Evolutionary conservation across 352 stramenopile species (phyloP).

Genomic region (Halophytophthora batemanensis): DNA sequence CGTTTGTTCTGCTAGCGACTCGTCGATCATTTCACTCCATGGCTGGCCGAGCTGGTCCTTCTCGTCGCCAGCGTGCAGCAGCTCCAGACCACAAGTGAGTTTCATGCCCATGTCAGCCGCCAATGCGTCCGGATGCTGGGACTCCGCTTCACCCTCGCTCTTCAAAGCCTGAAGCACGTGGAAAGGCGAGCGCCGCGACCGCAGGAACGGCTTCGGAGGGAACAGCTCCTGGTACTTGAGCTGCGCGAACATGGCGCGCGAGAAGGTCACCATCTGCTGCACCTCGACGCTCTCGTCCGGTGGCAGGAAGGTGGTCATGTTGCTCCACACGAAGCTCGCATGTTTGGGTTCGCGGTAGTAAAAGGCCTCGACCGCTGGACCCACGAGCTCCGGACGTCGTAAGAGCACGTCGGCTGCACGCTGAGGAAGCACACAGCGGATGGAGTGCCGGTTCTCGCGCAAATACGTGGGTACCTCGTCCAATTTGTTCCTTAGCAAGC

Average conservation of each 20-base stretch:
- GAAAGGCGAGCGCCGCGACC: conserved; percentile 12
- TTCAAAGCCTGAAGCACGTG: conserved; percentile 14
- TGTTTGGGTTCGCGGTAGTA: conserved; percentile 70
- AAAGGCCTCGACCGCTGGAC: conserved; percentile 59
- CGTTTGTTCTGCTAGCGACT: conserved; percentile 9
- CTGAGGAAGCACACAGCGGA: conserved; percentile 45
- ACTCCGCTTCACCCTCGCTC: conserved; percentile 7
- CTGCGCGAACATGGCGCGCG: conserved; percentile 81
- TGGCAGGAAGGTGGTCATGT: conserved; percentile 55
- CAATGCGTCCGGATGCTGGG: conserved; percentile 18
- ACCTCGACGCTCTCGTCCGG: conserved; percentile 5
- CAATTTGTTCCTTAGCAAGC: conserved; percentile 36
- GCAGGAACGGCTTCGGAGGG: conserved; percentile 57
- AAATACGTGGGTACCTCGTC: conserved; percentile 37
- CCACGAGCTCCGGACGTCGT: conserved; percentile 27
- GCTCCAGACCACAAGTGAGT: conserved; percentile 69
- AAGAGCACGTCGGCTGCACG: conserved; percentile 33
- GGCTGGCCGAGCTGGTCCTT: conserved; percentile 40
- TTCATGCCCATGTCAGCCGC: conserved; percentile 71
- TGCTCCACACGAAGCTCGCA: conserved; percentile 38
- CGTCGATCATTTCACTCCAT: conserved; percentile 44
- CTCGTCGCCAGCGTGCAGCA: conserved; percentile 48
- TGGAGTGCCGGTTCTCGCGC: conserved; percentile 43
- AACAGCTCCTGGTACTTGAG: conserved; percentile 77
- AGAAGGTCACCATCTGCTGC: conserved; percentile 52